Evolutionary conservation across 495 filamentous ascomycete genomes (phyloP), one percentile per base, ranked within the genome.

Genomic region (Hypoxylon perforatum): DNA sequence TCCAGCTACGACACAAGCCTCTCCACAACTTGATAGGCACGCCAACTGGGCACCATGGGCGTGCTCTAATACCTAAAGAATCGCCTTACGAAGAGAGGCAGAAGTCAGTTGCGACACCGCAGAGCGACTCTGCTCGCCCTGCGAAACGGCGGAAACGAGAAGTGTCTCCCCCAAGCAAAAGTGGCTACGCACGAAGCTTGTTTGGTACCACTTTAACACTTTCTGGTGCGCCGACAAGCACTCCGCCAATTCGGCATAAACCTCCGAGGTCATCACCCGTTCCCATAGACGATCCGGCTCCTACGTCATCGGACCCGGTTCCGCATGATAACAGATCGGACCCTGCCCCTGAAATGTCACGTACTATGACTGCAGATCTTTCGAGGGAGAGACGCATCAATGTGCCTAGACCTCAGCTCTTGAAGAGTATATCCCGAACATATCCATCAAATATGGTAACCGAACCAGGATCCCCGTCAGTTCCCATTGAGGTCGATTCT

Each of bases 61-160:
- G 82, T 46, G 84, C 84, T 35, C 47, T 76, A 4, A 63, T 85
- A 4, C 76, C 81, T 1, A 74, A 59, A 30, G 76, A 78, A 41
- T 85, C 83, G 1, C 83, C 83, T 0, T 86, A 82, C 46, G 83
- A 86, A 63, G 78, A 82, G 38, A 75, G 80, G 25, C 78, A 80
- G 51, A 75, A 63, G 41, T 33, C 52, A 12, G 54, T 21, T 45
- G 58, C 61, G 23, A 63, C 57, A 2, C 57, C 62, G 17, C 67
- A 57, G 10, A 23, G 61, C 11, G 46, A 63, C 2, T 70, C 57
- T 11, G 3, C 61, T 6, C 69, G 71, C 18, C 64, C 80, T 5
- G 23, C 63, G 4, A 84, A 82, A 69, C 72, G 78, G 51, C 72
- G 70, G 25, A 78, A 64, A 52, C 70, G 67, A 49, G 75, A 81